Percentiles rank a stretch among this genome's conserved stretches.
phyloP scores from a whole-genome alignment of 805 yeast species.

The Cyberlindnera petersonii region DNA sequence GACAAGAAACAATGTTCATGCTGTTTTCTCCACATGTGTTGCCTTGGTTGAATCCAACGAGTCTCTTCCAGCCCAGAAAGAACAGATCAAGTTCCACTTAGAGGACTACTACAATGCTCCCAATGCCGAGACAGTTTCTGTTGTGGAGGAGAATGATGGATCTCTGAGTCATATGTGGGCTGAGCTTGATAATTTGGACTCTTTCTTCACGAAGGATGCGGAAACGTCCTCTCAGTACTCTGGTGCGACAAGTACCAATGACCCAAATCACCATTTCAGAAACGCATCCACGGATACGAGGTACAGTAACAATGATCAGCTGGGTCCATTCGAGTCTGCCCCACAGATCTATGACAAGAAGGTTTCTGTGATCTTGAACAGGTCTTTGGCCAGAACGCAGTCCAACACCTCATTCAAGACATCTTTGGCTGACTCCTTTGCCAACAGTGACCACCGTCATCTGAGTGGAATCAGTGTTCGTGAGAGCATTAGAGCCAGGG shows the following conservation, averaged over 20 bases:
- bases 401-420: conserved; percentile 77
- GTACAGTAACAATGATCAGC: conserved; percentile 42
- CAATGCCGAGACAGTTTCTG: conserved; percentile 41
- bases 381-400: conserved; percentile 68
- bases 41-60: conserved; percentile 24
- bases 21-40: conserved; percentile 86
- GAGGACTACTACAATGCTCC: conserved; percentile 48
- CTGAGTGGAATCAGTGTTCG: conserved; percentile 24
- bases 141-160: conserved; percentile 61
- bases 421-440: conserved; percentile 65
- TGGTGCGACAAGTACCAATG: conserved; percentile 24
- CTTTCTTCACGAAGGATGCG: conserved; percentile 73
- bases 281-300: conserved; percentile 59
- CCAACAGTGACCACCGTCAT: conserved; percentile 27
- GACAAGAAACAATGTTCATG: conserved; percentile 89
- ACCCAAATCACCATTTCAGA: conserved; percentile 31
- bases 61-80: conserved; percentile 30
- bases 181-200: conserved; percentile 82
- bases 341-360: conserved; percentile 78
- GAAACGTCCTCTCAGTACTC: conserved; percentile 26
- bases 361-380: conserved; percentile 68
- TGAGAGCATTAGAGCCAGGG: conserved; percentile 11
- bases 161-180: conserved; percentile 90
- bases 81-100: conserved; percentile 47
- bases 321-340: conserved; percentile 60